Evolutionary conservation across 805 yeast genomes (phyloP).

Genomic region (Nakazawaea wickerhamii): DNA sequence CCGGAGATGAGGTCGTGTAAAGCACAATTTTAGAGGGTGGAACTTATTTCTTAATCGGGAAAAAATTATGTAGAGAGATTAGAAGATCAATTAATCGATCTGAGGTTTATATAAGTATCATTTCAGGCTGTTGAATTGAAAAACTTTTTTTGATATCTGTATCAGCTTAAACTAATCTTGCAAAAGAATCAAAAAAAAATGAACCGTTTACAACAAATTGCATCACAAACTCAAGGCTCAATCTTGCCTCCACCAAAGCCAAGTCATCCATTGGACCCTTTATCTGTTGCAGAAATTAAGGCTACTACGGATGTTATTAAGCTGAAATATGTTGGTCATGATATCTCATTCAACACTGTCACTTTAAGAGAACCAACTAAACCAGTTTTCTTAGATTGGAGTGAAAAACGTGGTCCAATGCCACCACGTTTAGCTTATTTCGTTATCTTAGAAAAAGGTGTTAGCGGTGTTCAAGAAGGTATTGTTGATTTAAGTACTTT

Average conservation of each 20-base stretch:
- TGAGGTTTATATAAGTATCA: not conserved
- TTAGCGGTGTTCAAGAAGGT: conserved; percentile 66
- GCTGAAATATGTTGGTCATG: conserved; percentile 38
- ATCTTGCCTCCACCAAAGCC: conserved; percentile 49
- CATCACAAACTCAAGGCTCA: conserved; percentile 55
- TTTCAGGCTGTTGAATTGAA: not conserved
- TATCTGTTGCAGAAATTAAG: conserved; percentile 56
- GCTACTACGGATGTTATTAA: conserved; percentile 50
- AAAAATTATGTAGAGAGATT: not conserved
- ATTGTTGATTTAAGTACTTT: conserved; percentile 50
- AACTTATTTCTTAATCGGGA: conserved; percentile 6
- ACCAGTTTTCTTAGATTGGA: conserved; percentile 58
- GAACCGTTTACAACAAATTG: conserved; percentile 65
- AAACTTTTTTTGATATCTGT: not conserved
- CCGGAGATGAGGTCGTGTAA: conserved; percentile 1
- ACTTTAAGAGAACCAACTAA: conserved; percentile 70
- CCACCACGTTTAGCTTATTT: conserved; percentile 69
- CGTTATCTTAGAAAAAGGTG: conserved; percentile 54
- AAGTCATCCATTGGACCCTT: conserved; percentile 68
- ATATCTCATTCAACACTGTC: conserved; percentile 58
- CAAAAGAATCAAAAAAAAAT: conserved; percentile 23
- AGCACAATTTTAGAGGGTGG: not conserved
- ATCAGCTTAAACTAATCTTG: not conserved
- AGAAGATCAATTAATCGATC: not conserved
- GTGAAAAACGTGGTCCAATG: conserved; percentile 49